Conservation (phyloP, 371 early-diverging fungal species). For the Saksenaea vasiformis region DNA sequence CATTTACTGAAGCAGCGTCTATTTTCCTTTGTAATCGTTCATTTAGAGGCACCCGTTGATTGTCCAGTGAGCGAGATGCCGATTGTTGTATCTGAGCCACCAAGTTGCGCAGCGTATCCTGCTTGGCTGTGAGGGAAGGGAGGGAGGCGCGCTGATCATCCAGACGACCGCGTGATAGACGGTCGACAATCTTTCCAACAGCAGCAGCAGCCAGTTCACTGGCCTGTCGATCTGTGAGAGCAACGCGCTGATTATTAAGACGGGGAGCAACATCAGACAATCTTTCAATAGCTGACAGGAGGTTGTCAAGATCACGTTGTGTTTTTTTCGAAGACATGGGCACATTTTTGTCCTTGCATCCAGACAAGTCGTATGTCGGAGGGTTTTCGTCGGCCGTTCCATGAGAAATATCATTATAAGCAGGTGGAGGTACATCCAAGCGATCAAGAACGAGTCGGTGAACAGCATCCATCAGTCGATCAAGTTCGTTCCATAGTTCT, state of each 20-base stretch:
- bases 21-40: slow-evolving; percentile 17
- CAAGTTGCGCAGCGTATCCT: slow-evolving; percentile 16
- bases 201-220: slow-evolving; percentile 37
- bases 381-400: not conserved
- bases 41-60: slow-evolving; percentile 26
- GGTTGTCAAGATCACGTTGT: slow-evolving; percentile 45
- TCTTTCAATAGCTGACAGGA: slow-evolving; percentile 55
- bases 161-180: slow-evolving; percentile 36
- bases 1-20: slow-evolving; percentile 22
- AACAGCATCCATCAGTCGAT: slow-evolving; percentile 40
- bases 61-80: slow-evolving; percentile 34
- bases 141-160: slow-evolving; percentile 33
- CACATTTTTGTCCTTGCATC: not conserved
- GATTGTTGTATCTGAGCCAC: slow-evolving; percentile 32
- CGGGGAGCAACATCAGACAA: slow-evolving; percentile 47
- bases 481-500: slow-evolving; percentile 43
- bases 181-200: slow-evolving; percentile 28
- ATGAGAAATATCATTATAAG: slow-evolving; percentile 4
- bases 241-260: slow-evolving; percentile 53
- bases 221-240: slow-evolving; percentile 43
- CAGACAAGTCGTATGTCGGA: not conserved
- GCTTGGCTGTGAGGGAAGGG: slow-evolving; percentile 11
- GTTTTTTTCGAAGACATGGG: slow-evolving; percentile 14
- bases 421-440: slow-evolving; percentile 11
- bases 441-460: slow-evolving; percentile 1